Evolutionary conservation across 2,329 filamentous ascomycete genomes (phyloP).

Genomic region (Eutypa lata): DNA sequence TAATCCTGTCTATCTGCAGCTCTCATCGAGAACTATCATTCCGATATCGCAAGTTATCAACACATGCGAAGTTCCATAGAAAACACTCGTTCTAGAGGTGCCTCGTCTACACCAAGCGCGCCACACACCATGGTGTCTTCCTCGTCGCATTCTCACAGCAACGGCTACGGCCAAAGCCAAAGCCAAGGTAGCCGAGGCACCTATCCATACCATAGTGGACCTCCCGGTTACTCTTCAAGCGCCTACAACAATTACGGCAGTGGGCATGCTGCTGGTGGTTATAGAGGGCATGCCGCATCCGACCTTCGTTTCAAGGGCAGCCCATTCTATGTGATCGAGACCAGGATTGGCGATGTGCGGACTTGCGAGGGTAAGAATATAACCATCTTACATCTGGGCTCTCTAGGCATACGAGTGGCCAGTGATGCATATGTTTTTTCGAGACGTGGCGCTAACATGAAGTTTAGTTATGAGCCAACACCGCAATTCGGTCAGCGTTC

Average conservation of each 20-base stretch:
- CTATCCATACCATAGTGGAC: slow-evolving; percentile 3
- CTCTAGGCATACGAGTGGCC: not conserved
- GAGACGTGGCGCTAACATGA: slow-evolving; percentile 5
- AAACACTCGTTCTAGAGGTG: slow-evolving; percentile 4
- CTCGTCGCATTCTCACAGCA: not conserved
- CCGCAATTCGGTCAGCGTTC: slow-evolving; percentile 44
- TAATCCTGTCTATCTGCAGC: slow-evolving; percentile 10
- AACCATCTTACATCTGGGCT: not conserved
- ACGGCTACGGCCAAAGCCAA: slow-evolving; percentile 6
- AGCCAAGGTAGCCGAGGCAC: not conserved
- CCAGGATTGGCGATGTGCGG: slow-evolving; percentile 61
- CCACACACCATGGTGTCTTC: slow-evolving; percentile 1
- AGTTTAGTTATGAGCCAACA: slow-evolving; percentile 53
- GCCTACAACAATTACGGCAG: slow-evolving; percentile 9
- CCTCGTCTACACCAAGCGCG: slow-evolving; percentile 7
- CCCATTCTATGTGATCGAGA: slow-evolving; percentile 76
- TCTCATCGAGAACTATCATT: slow-evolving; percentile 16
- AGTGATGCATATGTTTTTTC: not conserved
- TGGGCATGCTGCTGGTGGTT: slow-evolving; percentile 1
- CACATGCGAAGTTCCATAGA: slow-evolving; percentile 14
- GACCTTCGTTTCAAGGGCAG: slow-evolving; percentile 61
- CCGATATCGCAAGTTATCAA: slow-evolving; percentile 9
- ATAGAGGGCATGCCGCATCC: slow-evolving; percentile 9
- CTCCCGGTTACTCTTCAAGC: not conserved
- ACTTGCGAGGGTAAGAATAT: slow-evolving; percentile 67